Evolutionary conservation across 1,139 yeast genomes (phyloP).

Genomic region (Suhomyces terraborum): DNA sequence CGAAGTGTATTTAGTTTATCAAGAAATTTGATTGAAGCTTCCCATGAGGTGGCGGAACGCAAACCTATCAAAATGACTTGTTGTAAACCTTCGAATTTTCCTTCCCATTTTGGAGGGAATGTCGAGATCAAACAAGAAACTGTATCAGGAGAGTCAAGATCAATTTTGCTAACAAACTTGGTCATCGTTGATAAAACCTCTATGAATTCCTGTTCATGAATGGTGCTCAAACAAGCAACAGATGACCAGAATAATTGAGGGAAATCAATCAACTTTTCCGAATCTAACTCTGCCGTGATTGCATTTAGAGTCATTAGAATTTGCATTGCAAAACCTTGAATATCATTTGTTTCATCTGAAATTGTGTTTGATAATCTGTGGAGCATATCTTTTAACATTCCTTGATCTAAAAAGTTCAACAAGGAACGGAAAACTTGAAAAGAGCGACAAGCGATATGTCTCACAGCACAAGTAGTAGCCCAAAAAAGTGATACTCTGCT

Average conservation of each 20-base stretch:
- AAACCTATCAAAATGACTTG: slow-evolving; percentile 77
- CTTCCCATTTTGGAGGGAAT: slow-evolving; percentile 96
- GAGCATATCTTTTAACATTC: slow-evolving; percentile 91
- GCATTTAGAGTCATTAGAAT: slow-evolving; percentile 94
- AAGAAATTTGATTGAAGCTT: slow-evolving; percentile 70
- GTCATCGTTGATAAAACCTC: slow-evolving; percentile 82
- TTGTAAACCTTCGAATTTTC: slow-evolving; percentile 87
- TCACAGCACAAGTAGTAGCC: slow-evolving; percentile 98
- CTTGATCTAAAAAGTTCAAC: slow-evolving; percentile 74
- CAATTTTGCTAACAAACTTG: slow-evolving; percentile 83
- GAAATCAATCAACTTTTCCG: slow-evolving; percentile 76
- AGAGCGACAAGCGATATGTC: slow-evolving; percentile 95
- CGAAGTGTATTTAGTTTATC: slow-evolving; percentile 68
- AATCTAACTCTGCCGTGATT: slow-evolving; percentile 78
- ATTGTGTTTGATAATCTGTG: slow-evolving; percentile 91
- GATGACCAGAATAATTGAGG: slow-evolving; percentile 97
- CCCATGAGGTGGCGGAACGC: slow-evolving; percentile 79
- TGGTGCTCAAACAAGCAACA: slow-evolving; percentile 86
- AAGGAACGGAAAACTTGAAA: slow-evolving; percentile 89
- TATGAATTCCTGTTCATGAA: slow-evolving; percentile 90
- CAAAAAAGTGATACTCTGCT: slow-evolving; percentile 79
- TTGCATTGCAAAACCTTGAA: slow-evolving; percentile 97
- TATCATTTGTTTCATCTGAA: slow-evolving; percentile 83
- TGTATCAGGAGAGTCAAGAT: slow-evolving; percentile 81
- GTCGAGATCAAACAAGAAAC: slow-evolving; percentile 80